phyloP scores from a whole-genome alignment of 306 rosid species.

The Vigna unguiculata region DNA sequence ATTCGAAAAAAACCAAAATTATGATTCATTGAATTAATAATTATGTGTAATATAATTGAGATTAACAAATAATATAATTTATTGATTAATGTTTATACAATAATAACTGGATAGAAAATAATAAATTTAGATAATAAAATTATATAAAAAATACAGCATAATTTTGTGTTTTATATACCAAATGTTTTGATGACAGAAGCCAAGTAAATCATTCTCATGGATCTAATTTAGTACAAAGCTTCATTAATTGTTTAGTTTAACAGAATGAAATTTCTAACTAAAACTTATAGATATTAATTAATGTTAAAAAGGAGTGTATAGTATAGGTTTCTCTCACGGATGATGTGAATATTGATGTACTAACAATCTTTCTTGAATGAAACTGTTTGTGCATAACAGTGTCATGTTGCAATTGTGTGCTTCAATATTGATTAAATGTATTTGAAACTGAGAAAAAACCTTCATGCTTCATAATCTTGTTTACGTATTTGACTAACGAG shows the following conservation, averaged over 20 bases:
- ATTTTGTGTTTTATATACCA: conserved; percentile 38
- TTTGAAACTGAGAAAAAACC: neutral
- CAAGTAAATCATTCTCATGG: no score
- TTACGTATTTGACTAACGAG: neutral
- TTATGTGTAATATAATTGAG: no score
- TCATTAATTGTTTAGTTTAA: no score
- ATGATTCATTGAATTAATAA: no score
- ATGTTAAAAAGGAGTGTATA: conserved; percentile 37
- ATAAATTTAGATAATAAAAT: no score
- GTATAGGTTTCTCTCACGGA: conserved; percentile 11
- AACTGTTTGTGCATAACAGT: neutral
- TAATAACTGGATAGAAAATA: no score
- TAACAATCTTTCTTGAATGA: neutral
- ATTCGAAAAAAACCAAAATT: no score
- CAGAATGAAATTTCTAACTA: no score
- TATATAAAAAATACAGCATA: no score
- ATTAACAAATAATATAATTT: no score
- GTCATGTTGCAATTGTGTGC: neutral
- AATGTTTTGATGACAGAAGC: conserved; percentile 39
- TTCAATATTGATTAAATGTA: neutral
- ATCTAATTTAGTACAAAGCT: no score
- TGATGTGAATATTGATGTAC: neutral
- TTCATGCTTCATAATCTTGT: neutral
- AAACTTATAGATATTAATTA: neutral
- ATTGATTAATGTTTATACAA: no score